phyloP scores from a whole-genome alignment of 1,284 basidiomycete species.

The Moesziomyces antarcticus region DNA sequence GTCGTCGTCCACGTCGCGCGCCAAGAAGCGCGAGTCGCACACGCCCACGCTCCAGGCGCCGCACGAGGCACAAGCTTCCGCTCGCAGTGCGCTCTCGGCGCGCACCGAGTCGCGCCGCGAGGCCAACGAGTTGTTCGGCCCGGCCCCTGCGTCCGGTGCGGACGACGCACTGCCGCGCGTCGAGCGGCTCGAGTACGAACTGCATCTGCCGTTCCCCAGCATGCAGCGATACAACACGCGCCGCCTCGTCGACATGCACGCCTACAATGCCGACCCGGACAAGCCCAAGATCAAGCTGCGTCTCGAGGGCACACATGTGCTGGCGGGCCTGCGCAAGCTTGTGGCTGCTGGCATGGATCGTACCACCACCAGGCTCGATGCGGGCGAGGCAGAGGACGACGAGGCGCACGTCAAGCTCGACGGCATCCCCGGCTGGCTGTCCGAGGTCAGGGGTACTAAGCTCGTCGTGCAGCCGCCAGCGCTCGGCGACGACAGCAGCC shows the following conservation, averaged over 20 bases:
- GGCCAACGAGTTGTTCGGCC: constrained; percentile 48
- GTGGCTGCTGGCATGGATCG: constrained; percentile 49
- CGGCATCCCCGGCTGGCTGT: constrained; percentile 54
- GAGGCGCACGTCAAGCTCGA: constrained; percentile 14
- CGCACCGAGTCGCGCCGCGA: constrained; percentile 27
- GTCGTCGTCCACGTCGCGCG: constrained; percentile 21
- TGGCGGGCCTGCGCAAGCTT: constrained; percentile 51
- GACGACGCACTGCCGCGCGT: constrained; percentile 31
- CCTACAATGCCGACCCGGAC: constrained; percentile 40
- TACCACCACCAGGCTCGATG: constrained; percentile 25
- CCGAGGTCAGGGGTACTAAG: constrained; percentile 50
- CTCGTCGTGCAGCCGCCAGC: constrained; percentile 37
- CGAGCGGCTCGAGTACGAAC: constrained; percentile 51
- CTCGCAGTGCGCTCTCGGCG: constrained; percentile 7
- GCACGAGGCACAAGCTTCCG: constrained; percentile 7
- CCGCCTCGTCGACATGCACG: constrained; percentile 30
- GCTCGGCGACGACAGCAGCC: constrained; percentile 35
- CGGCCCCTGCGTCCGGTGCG: background rate
- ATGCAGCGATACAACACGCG: constrained; percentile 46
- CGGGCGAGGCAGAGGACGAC: constrained; percentile 22
- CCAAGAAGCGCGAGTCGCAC: constrained; percentile 11
- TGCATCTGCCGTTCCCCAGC: constrained; percentile 44
- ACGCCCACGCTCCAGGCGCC: constrained; percentile 25
- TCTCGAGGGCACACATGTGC: constrained; percentile 51
- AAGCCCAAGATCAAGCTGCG: constrained; percentile 44